Percentiles rank a stretch among this genome's conserved stretches.
Conservation (phyloP, 331 rosid species). For the Malus hybrid region DNA sequence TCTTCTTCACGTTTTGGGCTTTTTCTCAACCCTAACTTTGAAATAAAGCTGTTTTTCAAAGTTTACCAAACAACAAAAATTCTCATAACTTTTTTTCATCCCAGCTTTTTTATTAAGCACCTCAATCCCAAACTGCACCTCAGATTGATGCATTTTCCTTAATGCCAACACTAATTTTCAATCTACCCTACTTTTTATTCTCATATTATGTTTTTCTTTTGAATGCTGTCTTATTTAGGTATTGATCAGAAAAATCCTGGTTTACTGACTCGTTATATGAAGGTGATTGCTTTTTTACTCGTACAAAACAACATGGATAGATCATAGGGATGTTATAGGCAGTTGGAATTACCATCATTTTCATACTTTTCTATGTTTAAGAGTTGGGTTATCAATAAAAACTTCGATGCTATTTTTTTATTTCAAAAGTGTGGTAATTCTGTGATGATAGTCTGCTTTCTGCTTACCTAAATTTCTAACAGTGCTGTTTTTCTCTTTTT, state of each 20-base stretch:
- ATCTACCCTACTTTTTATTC: background rate
- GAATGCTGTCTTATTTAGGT: slow-evolving; percentile 44
- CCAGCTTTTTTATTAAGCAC: no score
- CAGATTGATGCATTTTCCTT: background rate
- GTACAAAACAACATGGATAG: background rate
- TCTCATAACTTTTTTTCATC: no score
- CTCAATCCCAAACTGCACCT: no score
- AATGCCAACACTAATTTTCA: background rate
- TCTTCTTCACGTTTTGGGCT: no score
- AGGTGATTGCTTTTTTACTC: slow-evolving; percentile 43
- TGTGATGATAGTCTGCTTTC: background rate
- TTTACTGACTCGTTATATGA: slow-evolving; percentile 78
- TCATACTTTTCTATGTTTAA: background rate
- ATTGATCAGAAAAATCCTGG: slow-evolving; percentile 57
- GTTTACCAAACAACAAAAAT: no score
- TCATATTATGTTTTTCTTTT: slow-evolving; percentile 6
- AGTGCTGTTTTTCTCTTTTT: slow-evolving; percentile 5
- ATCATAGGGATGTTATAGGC: background rate
- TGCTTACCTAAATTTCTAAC: slow-evolving; percentile 11
- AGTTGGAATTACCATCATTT: background rate
- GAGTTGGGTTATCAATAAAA: background rate
- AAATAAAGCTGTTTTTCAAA: no score
- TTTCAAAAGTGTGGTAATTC: background rate
- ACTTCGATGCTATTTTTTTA: background rate
- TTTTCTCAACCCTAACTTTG: no score